Evolutionary conservation across 2,329 filamentous ascomycete genomes (phyloP), one percentile per base, ranked within the genome.

Genomic region (Apiospora kogelbergensis): DNA sequence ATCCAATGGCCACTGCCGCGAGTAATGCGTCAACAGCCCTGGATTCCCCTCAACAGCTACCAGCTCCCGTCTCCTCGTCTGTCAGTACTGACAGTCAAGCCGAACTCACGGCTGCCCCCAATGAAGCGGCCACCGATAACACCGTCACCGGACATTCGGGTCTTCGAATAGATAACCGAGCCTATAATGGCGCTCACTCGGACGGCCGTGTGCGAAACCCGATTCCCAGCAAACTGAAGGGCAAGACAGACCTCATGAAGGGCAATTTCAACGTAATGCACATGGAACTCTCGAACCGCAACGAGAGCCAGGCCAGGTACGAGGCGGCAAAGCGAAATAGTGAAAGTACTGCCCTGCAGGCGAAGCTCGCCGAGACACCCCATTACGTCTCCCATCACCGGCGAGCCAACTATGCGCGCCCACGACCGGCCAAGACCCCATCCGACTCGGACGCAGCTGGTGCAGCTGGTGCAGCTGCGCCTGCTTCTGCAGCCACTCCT

Each of bases 261-360:
- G 88, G 88, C 37, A 89, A 89, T 72, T 91, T 91, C 76, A 82
- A 84, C 63, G 86, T 90, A 48, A 89, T 91, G 84, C 87, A 89
- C 68, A 89, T 91, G 81, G 84, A 85, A 42, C 80, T 87, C 33
- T 74, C 75, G 26, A 80, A 80, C 68, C 82, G 79, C 75, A 79
- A 81, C 71, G 82, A 84, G 69, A 82, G 84, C 46, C 80, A 84
- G 66, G 81, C 84, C 48, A 81, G 86, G 64, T 83, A 86, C 74
- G 84, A 84, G 66, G 84, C 86, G 63, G 88, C 88, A 6, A 88
- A 89, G 76, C 85, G 87, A 66, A 86, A 87, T 15, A 91, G 89
- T 74, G 88, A 91, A 75, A 86, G 83, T 72, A 90, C 88, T 15
- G 86, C 85, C 63, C 81, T 86, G 67, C 87, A 88, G 48, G 88